Evolutionary conservation across 306 rosid genomes (phyloP).

Genomic region (Hippophae tibetana): DNA sequence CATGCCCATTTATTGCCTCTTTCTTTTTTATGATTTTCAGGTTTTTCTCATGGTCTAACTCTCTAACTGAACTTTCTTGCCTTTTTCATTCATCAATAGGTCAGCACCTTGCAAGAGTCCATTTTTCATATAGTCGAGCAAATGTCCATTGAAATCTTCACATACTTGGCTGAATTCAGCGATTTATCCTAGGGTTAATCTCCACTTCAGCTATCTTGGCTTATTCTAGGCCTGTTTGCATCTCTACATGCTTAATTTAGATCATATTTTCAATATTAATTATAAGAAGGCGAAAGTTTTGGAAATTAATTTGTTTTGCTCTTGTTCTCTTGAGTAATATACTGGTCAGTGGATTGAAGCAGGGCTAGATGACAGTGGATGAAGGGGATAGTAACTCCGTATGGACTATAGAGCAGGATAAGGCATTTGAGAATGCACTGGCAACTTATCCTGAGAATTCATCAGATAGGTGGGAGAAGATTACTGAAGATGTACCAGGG

Average conservation of each 20-base stretch:
- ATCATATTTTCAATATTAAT: too few species aligned
- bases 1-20: slow-evolving; percentile 32
- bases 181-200: slow-evolving; percentile 37
- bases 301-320: slow-evolving; percentile 58
- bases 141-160: slow-evolving; percentile 40
- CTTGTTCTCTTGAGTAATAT: slow-evolving; percentile 23
- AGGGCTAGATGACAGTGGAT: slow-evolving; percentile 53
- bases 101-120: slow-evolving; percentile 52
- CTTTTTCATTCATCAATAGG: slow-evolving; percentile 55
- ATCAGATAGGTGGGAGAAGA: slow-evolving; percentile 85
- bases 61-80: slow-evolving; percentile 53
- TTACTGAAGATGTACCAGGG: slow-evolving; percentile 69
- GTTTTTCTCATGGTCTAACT: slow-evolving; percentile 72
- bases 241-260: too few species aligned
- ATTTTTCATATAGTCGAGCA: slow-evolving; percentile 39
- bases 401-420: slow-evolving; percentile 89
- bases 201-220: slow-evolving; percentile 16
- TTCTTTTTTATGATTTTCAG: slow-evolving; percentile 56
- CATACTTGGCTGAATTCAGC: slow-evolving; percentile 25
- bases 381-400: slow-evolving; percentile 57
- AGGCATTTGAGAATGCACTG: slow-evolving; percentile 82
- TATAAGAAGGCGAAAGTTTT: slow-evolving; percentile 10
- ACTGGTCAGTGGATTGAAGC: slow-evolving; percentile 19
- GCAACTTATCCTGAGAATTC: slow-evolving; percentile 64
- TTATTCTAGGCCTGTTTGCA: too few species aligned